Evolutionary conservation across 2,329 filamentous ascomycete genomes (phyloP).

Genomic region (Ascomycota sp.): DNA sequence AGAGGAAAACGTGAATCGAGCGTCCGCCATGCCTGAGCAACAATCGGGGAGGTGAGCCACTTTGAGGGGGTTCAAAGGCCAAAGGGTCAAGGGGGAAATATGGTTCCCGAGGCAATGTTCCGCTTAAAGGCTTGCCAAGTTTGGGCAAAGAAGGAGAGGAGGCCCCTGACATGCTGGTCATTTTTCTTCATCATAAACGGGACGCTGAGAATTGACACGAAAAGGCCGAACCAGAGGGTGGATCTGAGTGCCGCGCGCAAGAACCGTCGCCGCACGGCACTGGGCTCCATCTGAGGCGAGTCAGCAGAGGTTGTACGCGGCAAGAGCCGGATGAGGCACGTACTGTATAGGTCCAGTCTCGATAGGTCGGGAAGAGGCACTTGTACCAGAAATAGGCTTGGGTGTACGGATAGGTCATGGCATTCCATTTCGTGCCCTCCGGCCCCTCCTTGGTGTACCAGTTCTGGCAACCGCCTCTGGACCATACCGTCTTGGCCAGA

Average conservation of each 20-base stretch:
- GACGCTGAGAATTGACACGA: neutral
- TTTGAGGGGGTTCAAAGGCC: too few species aligned
- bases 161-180: neutral
- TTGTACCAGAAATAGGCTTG: slow-evolving; percentile 15
- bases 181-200: neutral
- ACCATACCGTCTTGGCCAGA: slow-evolving; percentile 14
- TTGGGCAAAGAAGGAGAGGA: neutral
- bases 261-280: neutral
- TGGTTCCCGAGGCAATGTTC: neutral
- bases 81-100: too few species aligned
- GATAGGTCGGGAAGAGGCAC: slow-evolving; percentile 13
- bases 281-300: neutral
- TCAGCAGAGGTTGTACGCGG: neutral
- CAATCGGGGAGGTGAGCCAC: too few species aligned
- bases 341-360: slow-evolving; percentile 13
- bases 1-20: neutral
- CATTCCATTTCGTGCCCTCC: slow-evolving; percentile 12
- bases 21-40: too few species aligned
- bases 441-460: slow-evolving; percentile 13
- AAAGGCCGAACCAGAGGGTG: slow-evolving; percentile 1
- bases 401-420: slow-evolving; percentile 14
- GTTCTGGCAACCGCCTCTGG: slow-evolving; percentile 11
- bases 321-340: slow-evolving; percentile 2
- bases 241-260: neutral
- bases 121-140: neutral